These are phyloP conservation scores for Tetracladium marchalianum DNA, from an alignment of 495 filamentous ascomycete species.

Conservation along the genomic window DNA sequence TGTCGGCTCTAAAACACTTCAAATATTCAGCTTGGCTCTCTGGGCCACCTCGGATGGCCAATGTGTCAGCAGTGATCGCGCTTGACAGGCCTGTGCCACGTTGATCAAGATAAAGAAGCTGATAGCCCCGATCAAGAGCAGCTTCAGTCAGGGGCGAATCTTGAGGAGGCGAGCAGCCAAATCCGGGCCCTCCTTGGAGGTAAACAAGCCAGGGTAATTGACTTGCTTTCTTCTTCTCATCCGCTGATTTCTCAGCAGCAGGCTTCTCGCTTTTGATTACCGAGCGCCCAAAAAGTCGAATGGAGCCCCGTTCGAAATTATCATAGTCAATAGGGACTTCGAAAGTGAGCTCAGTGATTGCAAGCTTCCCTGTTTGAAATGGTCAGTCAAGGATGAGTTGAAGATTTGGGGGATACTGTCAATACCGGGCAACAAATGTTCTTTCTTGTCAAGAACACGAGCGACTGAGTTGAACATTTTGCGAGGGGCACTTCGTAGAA, in stretches of 20 bases:
- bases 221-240: slow-evolving; percentile 30
- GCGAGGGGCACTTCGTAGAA: too few relatives aligned
- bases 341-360: slow-evolving; percentile 74
- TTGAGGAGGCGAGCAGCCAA: slow-evolving; percentile 64
- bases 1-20: slow-evolving; percentile 82
- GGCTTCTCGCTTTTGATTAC: slow-evolving; percentile 54
- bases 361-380: slow-evolving; percentile 50
- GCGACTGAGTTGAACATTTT: too few relatives aligned
- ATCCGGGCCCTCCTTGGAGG: slow-evolving; percentile 71
- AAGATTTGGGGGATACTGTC: not conserved
- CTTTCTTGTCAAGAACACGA: too few relatives aligned
- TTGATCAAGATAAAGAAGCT: slow-evolving; percentile 79
- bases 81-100: slow-evolving; percentile 80
- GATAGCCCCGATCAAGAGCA: slow-evolving; percentile 73
- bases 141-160: slow-evolving; percentile 51
- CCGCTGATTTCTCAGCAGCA: slow-evolving; percentile 30
- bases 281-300: slow-evolving; percentile 70
- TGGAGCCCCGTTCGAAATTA: slow-evolving; percentile 44
- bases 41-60: slow-evolving; percentile 53
- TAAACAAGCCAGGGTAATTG: slow-evolving; percentile 46
- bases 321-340: slow-evolving; percentile 71
- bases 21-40: slow-evolving; percentile 66
- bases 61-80: slow-evolving; percentile 59
- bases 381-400: not conserved
- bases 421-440: not conserved